Evolutionary conservation across 139 green algal species (phyloP).

Genomic region (Penium margaritaceum): DNA sequence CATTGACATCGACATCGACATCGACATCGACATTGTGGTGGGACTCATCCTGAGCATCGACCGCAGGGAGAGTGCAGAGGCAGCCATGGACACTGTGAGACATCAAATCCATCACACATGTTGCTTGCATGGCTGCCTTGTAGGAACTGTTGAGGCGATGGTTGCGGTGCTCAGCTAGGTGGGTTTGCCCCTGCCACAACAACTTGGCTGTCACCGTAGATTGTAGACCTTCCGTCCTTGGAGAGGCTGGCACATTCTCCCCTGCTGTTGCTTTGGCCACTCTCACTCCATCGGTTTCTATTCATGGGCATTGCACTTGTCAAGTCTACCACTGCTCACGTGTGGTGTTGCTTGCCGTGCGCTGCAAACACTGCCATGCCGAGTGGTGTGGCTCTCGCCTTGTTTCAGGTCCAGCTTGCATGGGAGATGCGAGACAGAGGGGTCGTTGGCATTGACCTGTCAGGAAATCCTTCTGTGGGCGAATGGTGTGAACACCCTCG

Average conservation of each 20-base stretch:
- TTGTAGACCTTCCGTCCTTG: not conserved
- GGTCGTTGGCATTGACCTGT: conserved; percentile 69
- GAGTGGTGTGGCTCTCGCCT: too few relatives aligned
- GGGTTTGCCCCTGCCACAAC: too few relatives aligned
- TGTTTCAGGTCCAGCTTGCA: conserved; percentile 52
- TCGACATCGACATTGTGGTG: conserved; percentile 49
- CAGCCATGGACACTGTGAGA: conserved; percentile 59
- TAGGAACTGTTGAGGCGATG: too few relatives aligned
- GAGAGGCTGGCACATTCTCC: not conserved
- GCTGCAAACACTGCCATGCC: not conserved
- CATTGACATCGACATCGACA: too few relatives aligned
- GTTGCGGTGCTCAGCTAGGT: too few relatives aligned
- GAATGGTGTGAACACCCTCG: too few relatives aligned
- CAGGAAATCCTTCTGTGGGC: conserved; percentile 63
- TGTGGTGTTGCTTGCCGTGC: not conserved
- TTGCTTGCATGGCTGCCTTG: not conserved
- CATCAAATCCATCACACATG: not conserved
- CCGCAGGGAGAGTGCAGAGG: conserved; percentile 53
- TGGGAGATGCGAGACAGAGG: conserved; percentile 12
- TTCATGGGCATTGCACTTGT: too few relatives aligned
- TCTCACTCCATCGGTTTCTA: too few relatives aligned
- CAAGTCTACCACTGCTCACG: not conserved
- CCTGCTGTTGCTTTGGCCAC: not conserved
- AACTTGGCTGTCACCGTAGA: too few relatives aligned
- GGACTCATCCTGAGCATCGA: conserved; percentile 74